These are phyloP conservation scores for Leccinum longicurvipes DNA, from an alignment of 768 basidiomycete species.

Conservation along the genomic window DNA sequence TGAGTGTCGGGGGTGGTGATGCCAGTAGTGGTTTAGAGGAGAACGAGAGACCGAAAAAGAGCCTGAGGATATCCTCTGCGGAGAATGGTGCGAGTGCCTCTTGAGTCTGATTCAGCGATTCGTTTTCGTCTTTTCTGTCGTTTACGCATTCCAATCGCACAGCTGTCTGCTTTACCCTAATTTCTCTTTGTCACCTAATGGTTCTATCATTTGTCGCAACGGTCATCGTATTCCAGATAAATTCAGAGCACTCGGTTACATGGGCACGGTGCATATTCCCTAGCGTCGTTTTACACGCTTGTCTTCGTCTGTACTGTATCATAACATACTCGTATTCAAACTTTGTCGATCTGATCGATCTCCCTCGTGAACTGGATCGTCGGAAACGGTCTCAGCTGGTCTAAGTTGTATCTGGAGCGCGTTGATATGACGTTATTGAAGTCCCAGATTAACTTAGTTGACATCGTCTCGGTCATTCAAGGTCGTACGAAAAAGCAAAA, in stretches of 20 bases:
- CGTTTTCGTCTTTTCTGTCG: background rate
- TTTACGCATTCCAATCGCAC: background rate
- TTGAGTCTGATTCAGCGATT: background rate
- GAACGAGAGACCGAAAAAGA: slow-evolving; percentile 22
- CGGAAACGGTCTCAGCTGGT: slow-evolving; percentile 78
- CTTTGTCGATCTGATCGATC: slow-evolving; percentile 71
- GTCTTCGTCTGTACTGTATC: slow-evolving; percentile 93
- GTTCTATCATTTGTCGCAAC: no score
- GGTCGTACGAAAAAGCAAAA: no score
- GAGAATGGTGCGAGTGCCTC: background rate
- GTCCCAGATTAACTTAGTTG: no score
- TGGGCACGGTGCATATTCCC: no score
- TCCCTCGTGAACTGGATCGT: slow-evolving; percentile 70
- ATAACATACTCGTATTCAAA: slow-evolving; percentile 78
- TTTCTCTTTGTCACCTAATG: background rate
- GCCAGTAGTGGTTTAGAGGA: slow-evolving; percentile 11
- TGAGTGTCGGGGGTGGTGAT: background rate
- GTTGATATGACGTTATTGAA: no score
- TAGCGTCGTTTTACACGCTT: slow-evolving; percentile 57
- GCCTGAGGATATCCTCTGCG: slow-evolving; percentile 1
- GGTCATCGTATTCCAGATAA: no score
- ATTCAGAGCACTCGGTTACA: no score
- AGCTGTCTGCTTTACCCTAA: background rate
- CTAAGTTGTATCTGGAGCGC: slow-evolving; percentile 86
- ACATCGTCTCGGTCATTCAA: no score